These are phyloP conservation scores for Hamigera avellanea DNA, from an alignment of 495 filamentous ascomycete genomes.

Conservation along the genomic window DNA sequence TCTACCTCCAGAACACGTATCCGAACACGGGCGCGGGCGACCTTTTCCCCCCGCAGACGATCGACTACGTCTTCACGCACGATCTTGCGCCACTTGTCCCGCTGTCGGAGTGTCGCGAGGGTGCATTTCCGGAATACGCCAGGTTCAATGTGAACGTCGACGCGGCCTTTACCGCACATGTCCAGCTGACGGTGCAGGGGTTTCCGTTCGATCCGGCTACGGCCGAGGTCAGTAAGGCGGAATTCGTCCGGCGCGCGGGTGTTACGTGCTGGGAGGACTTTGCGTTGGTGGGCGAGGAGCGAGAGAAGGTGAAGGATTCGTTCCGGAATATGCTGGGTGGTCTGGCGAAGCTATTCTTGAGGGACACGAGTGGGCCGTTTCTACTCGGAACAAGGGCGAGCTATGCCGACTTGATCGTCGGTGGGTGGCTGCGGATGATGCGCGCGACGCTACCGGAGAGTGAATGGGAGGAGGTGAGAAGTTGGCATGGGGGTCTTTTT, in stretches of 20 bases:
- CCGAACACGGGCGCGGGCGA: constrained; percentile 22
- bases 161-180: constrained; percentile 32
- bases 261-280: constrained; percentile 36
- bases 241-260: constrained; percentile 34
- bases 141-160: constrained; percentile 40
- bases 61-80: constrained; percentile 11
- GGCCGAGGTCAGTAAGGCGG: constrained; percentile 26
- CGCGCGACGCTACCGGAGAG: constrained; percentile 15
- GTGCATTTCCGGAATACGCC: constrained; percentile 14
- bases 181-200: constrained; percentile 15
- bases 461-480: constrained; percentile 39
- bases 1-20: constrained; percentile 41
- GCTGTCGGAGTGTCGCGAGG: constrained; percentile 13
- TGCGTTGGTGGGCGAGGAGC: constrained; percentile 23
- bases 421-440: constrained; percentile 45
- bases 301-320: constrained; percentile 21
- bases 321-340: constrained; percentile 29
- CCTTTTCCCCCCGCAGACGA: constrained; percentile 28
- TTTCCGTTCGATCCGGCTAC: constrained; percentile 35
- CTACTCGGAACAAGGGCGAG: constrained; percentile 30
- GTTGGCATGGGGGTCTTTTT: constrained; percentile 42
- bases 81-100: constrained; percentile 11
- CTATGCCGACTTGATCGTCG: constrained; percentile 55
- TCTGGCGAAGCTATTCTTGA: constrained; percentile 30
- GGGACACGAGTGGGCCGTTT: constrained; percentile 35